phyloP scores from a whole-genome alignment of 345 rosid species.

The Corchorus olitorius region DNA sequence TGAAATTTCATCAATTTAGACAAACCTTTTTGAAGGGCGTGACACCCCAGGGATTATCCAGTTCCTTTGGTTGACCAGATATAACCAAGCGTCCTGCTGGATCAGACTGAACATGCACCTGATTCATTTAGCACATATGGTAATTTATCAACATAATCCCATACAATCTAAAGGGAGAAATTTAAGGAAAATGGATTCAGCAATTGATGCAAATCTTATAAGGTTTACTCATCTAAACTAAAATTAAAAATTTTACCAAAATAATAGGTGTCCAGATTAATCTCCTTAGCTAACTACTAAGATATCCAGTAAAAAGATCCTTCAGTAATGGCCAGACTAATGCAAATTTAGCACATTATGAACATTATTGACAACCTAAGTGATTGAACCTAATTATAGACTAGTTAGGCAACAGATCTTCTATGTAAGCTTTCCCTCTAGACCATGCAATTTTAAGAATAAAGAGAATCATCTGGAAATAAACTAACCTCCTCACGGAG shows the following conservation, averaged over 20 bases:
- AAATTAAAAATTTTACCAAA: neutral
- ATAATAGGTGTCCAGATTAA: neutral
- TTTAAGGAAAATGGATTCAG: neutral
- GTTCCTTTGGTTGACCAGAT: constrained; percentile 66
- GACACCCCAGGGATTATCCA: constrained; percentile 77
- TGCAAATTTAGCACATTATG: neutral
- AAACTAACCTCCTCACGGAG: constrained; percentile 62
- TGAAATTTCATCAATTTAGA: constrained; percentile 7
- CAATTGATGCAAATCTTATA: neutral
- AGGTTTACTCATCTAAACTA: neutral
- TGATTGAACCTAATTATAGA: neutral
- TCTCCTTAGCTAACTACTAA: neutral
- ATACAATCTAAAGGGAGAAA: neutral
- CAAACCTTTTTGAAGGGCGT: constrained; percentile 71
- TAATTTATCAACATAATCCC: neutral
- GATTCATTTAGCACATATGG: constrained; percentile 12
- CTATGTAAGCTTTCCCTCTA: neutral
- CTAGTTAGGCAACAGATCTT: neutral
- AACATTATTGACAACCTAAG: neutral
- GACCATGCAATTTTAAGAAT: neutral
- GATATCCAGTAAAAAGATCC: neutral
- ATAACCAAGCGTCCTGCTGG: constrained; percentile 72
- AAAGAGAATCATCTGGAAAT: neutral
- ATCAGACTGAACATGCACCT: constrained; percentile 81
- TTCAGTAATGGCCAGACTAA: neutral